Conservation (phyloP, 2,329 filamentous ascomycete genomes). For the Clonostachys chloroleuca region DNA sequence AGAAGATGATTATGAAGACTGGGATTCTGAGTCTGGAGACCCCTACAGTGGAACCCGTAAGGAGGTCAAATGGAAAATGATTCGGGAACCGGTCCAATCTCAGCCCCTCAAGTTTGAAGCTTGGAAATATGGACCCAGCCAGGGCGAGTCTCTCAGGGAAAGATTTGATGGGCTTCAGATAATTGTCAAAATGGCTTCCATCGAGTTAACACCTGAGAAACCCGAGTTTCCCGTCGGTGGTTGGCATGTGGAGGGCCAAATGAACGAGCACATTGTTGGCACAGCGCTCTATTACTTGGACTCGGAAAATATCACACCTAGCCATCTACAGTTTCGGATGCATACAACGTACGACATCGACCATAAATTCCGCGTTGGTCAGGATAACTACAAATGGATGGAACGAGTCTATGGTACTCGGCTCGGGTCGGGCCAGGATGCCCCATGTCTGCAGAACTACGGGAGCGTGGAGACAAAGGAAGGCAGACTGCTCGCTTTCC, state of each 20-base stretch:
- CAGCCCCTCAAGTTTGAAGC: slow-evolving; percentile 22
- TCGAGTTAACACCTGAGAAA: slow-evolving; percentile 50
- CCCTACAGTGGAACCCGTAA: too few relatives aligned
- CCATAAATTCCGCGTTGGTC: background rate
- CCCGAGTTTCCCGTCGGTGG: slow-evolving; percentile 37
- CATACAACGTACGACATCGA: background rate
- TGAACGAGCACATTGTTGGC: slow-evolving; percentile 17
- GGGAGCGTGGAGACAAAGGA: slow-evolving; percentile 2
- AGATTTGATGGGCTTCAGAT: slow-evolving; percentile 40
- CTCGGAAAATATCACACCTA: slow-evolving; percentile 24
- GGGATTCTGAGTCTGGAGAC: too few relatives aligned
- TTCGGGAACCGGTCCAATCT: slow-evolving; percentile 9
- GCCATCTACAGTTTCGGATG: slow-evolving; percentile 11
- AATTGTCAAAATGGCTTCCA: slow-evolving; percentile 58
- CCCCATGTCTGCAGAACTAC: background rate
- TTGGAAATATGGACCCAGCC: slow-evolving; percentile 19
- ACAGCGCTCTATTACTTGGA: slow-evolving; percentile 9
- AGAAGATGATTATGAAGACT: too few relatives aligned
- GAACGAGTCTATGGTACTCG: slow-evolving; percentile 1
- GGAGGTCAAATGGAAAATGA: slow-evolving; percentile 4
- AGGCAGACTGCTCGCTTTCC: slow-evolving; percentile 4
- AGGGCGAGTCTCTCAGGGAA: slow-evolving; percentile 5
- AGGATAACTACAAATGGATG: slow-evolving; percentile 3
- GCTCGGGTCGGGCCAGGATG: background rate
- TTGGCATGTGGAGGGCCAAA: slow-evolving; percentile 41